Evolutionary conservation across 169 alveolate genomes (phyloP).

Genomic region (Babesia microti): DNA sequence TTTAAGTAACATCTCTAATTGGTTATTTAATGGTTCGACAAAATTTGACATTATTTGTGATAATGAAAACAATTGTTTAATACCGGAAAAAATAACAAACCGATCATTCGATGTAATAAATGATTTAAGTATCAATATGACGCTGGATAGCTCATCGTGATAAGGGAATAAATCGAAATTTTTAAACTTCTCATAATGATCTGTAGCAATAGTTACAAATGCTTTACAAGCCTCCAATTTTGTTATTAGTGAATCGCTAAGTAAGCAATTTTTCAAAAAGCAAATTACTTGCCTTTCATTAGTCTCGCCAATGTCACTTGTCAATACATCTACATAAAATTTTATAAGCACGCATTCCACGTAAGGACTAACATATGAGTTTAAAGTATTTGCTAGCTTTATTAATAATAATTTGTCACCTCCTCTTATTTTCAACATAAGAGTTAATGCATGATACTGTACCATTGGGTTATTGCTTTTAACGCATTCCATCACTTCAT

Average conservation of each 20-base stretch:
- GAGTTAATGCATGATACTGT: constrained; percentile 87
- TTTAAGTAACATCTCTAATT: constrained; percentile 78
- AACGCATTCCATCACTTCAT: constrained; percentile 74
- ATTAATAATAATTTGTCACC: constrained; percentile 55
- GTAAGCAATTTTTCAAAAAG: constrained; percentile 7
- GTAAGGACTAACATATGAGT: constrained; percentile 11
- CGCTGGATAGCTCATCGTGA: constrained; percentile 4
- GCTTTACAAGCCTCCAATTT: constrained; percentile 39
- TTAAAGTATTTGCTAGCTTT: constrained; percentile 26
- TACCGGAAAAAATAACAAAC: constrained; percentile 26
- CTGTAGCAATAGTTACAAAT: constrained; percentile 9
- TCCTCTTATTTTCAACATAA: constrained; percentile 78
- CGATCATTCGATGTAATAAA: constrained; percentile 23
- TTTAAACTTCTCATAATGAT: constrained; percentile 3
- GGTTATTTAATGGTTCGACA: constrained; percentile 49
- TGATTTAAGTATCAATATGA: constrained; percentile 5
- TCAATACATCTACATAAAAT: too few species aligned
- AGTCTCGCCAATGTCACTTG: constrained; percentile 11
- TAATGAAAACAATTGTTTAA: constrained; percentile 41
- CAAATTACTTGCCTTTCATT: constrained; percentile 18
- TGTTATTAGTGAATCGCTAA: constrained; percentile 4
- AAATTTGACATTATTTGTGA: constrained; percentile 48
- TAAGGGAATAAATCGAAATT: constrained; percentile 17
- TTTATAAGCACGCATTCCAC: constrained; percentile 34
- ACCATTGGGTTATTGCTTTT: constrained; percentile 77